Conservation (phyloP, 495 filamentous ascomycete species). For the Parachaetomium inaequale region DNA sequence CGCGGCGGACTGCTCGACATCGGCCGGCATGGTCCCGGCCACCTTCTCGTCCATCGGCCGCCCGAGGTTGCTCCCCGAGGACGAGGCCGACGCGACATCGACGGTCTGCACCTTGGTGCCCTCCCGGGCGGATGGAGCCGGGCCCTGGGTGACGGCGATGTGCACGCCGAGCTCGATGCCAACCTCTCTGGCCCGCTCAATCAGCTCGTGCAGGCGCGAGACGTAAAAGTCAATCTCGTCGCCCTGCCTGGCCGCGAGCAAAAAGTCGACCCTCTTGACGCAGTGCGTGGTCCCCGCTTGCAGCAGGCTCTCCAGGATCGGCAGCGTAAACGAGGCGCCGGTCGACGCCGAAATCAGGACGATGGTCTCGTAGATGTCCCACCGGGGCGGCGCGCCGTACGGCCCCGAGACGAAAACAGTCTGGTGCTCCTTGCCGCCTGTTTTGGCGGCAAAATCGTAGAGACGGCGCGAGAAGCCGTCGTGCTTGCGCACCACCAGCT, state of each 20-base stretch:
- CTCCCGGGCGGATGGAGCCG: slow-evolving; percentile 13
- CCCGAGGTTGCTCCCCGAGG: slow-evolving; percentile 21
- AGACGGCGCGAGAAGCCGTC: slow-evolving; percentile 67
- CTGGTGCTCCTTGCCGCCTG: slow-evolving; percentile 34
- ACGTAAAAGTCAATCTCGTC: slow-evolving; percentile 68
- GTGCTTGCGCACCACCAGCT: slow-evolving; percentile 69
- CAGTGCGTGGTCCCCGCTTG: slow-evolving; percentile 45
- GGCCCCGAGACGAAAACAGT: slow-evolving; percentile 55
- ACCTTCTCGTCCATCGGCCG: slow-evolving; percentile 28
- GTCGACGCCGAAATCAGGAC: slow-evolving; percentile 57
- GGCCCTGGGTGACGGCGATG: slow-evolving; percentile 54
- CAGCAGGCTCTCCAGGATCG: slow-evolving; percentile 54
- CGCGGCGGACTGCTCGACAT: slow-evolving; percentile 30
- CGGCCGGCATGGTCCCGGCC: slow-evolving; percentile 2
- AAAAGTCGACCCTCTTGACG: slow-evolving; percentile 63
- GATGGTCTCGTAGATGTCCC: slow-evolving; percentile 58
- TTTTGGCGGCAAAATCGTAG: slow-evolving; percentile 58
- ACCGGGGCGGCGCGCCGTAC: slow-evolving; percentile 53
- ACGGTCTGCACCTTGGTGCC: not conserved
- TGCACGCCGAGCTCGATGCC: slow-evolving; percentile 48
- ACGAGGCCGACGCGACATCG: slow-evolving; percentile 13
- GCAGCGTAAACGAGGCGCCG: slow-evolving; percentile 54
- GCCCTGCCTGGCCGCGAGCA: slow-evolving; percentile 68
- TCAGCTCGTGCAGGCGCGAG: slow-evolving; percentile 55
- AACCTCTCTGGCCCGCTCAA: slow-evolving; percentile 48